Percentiles rank a stretch among this genome's conserved stretches.
phyloP scores from a whole-genome alignment of 1,284 basidiomycete species.

The Nidula niveotomentosa region DNA sequence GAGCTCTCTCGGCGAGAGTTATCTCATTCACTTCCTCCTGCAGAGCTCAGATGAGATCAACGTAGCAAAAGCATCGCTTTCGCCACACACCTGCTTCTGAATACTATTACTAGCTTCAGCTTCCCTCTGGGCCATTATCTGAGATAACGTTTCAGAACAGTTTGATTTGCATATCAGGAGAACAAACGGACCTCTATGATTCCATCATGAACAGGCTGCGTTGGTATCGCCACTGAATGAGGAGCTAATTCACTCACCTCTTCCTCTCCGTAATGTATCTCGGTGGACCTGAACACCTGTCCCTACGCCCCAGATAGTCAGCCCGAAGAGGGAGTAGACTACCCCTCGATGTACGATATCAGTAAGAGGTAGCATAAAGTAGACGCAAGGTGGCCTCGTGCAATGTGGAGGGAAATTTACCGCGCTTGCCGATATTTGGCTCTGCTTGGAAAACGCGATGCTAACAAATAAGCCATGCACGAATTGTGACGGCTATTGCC shows the following conservation, averaged over 20 bases:
- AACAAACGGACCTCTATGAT: constrained; percentile 25
- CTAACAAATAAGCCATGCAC: background rate
- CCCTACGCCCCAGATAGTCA: constrained; percentile 35
- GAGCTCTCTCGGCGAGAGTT: constrained; percentile 28
- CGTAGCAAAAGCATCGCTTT: background rate
- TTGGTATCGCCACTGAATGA: background rate
- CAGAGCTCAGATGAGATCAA: background rate
- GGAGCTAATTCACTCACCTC: constrained; percentile 27
- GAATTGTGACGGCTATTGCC: background rate
- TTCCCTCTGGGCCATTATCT: constrained; percentile 33
- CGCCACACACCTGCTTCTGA: constrained; percentile 19
- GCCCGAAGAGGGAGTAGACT: constrained; percentile 33
- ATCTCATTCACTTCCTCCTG: constrained; percentile 28
- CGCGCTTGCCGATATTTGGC: background rate
- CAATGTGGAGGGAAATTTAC: background rate
- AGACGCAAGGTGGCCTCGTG: background rate
- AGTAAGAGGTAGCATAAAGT: constrained; percentile 21
- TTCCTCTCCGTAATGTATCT: constrained; percentile 36
- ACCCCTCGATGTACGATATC: constrained; percentile 38
- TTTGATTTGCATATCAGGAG: background rate
- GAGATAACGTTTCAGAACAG: background rate
- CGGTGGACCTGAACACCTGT: constrained; percentile 36
- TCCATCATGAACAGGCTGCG: background rate
- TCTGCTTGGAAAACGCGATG: background rate
- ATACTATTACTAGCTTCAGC: constrained; percentile 10